Base-by-base conservation (phyloP, 2,329 filamentous ascomycete species). In the Botryosphaeria dothidea region DNA sequence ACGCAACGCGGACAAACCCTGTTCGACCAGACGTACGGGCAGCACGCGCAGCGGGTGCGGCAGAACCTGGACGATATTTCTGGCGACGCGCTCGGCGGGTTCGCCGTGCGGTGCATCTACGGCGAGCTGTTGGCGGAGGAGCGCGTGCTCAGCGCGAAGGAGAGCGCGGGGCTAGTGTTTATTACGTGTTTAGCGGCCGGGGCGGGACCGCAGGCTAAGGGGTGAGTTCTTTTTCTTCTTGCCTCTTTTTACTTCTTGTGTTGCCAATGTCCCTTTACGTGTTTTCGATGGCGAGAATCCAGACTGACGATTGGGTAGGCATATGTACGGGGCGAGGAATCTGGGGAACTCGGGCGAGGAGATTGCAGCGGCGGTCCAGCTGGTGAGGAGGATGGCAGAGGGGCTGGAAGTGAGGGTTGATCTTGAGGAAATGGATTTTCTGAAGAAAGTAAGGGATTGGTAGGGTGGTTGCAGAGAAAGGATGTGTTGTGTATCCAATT, bases 91-190 rank as follows among this genome's bases (percentile, higher is more conserved):
- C 38, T 67, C 23, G 66, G 66, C 19, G 66, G 36, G 3, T 66
- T 67, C 17, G 64, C 66, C 4, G 52, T 63, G 2, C 1, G 25
- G 27, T 67, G 66, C 36, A 60, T 67, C 13, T 67, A 66, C 48
- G 61, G 60, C 17, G 66, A 64, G 41, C 36, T 67, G 43, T 43
- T 65, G 31, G 63, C 43, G 17, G 63, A 65, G 21, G 43, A 41
- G 45, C 23, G 63, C 1, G 23, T 45, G 31, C 34, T 65, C 8
- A 21, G 36, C 21, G 54, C 63, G 19, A 60, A 45, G 7, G 63
- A 65, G 34, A 60, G 43, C 34, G 63, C 52, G 4, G 31, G n/a
- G 31, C n/a, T 60, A 13, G 63, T 60, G 45, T 65, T 65, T 36
- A 54, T 65, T 4, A 31, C 43, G 25, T 65, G 63, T 43, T 23